These are phyloP conservation scores for Ogataea hybrid DNA, from an alignment of 1,139 yeast species.

Conservation along the genomic window DNA sequence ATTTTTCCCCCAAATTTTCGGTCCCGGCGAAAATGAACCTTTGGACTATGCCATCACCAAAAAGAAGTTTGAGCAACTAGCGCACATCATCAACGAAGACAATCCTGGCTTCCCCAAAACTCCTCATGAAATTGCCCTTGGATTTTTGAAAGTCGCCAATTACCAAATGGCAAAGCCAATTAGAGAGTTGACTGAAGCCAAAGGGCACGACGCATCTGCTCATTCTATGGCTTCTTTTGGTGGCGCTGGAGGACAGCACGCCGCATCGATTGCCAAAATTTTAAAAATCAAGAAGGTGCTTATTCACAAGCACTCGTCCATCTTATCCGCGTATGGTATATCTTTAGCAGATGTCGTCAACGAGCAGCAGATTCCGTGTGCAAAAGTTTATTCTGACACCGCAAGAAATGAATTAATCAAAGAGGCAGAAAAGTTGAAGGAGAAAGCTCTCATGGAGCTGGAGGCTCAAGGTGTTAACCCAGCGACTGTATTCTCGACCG, in stretches of 20 bases:
- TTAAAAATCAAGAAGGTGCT: constrained; percentile 42
- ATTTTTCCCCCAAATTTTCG: constrained; percentile 50
- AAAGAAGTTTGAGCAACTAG: constrained; percentile 41
- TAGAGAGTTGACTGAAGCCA: constrained; percentile 49
- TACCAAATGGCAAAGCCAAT: constrained; percentile 54
- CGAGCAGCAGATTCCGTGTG: constrained; percentile 42
- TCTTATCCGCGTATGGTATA: constrained; percentile 52
- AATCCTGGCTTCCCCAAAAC: constrained; percentile 33
- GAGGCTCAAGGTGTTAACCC: constrained; percentile 13
- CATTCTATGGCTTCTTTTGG: constrained; percentile 51
- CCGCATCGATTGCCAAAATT: constrained; percentile 44
- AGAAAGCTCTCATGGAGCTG: background rate
- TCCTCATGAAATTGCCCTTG: constrained; percentile 46
- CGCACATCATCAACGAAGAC: constrained; percentile 42
- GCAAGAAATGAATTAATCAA: constrained; percentile 1
- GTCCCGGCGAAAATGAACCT: constrained; percentile 48
- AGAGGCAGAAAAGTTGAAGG: background rate
- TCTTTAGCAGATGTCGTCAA: constrained; percentile 55
- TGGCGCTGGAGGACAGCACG: constrained; percentile 58
- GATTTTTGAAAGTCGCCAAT: constrained; percentile 49
- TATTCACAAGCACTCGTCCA: constrained; percentile 48
- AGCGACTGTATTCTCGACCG: constrained; percentile 22
- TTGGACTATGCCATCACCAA: constrained; percentile 42
- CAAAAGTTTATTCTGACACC: constrained; percentile 4
- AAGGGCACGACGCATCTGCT: constrained; percentile 41